Conservation (phyloP, 2,329 filamentous ascomycete species). For the Fusarium paranaense region DNA sequence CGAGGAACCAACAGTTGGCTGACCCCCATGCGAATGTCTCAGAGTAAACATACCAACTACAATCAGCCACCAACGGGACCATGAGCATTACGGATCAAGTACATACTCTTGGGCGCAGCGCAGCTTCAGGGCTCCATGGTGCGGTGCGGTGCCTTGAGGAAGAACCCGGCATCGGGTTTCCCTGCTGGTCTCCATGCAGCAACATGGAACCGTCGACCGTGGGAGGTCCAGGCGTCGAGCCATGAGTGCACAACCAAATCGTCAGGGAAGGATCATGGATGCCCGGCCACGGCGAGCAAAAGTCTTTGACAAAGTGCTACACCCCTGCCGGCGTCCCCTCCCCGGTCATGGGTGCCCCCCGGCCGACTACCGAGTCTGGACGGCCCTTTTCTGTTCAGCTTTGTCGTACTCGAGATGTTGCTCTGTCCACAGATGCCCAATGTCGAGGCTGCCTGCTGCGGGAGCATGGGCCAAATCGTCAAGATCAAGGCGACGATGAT, state of each 20-base stretch:
- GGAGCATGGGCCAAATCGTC: background rate
- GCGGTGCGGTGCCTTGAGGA: conserved; percentile 3
- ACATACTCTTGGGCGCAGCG: background rate
- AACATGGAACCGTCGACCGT: conserved; percentile 13
- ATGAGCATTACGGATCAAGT: conserved; percentile 35
- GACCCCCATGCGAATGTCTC: conserved; percentile 30
- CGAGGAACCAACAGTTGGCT: conserved; percentile 6
- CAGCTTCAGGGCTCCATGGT: conserved; percentile 16
- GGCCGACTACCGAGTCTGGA: background rate
- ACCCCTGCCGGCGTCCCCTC: conserved; percentile 27
- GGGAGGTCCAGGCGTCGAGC: conserved; percentile 30
- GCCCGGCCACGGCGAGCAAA: conserved; percentile 23
- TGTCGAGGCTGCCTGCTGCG: background rate
- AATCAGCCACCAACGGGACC: conserved; percentile 35
- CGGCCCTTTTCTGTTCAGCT: background rate
- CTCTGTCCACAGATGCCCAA: background rate
- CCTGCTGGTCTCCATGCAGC: conserved; percentile 25
- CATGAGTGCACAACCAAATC: conserved; percentile 23
- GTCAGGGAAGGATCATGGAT: conserved; percentile 38
- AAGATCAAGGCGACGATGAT: background rate
- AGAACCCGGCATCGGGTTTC: conserved; percentile 5
- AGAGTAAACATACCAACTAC: conserved; percentile 13
- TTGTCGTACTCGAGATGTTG: background rate
- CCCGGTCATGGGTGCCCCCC: conserved; percentile 22
- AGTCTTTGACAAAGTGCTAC: conserved; percentile 28